phyloP scores from a whole-genome alignment of 208 protist species.

The Trypanosoma melophagium region DNA sequence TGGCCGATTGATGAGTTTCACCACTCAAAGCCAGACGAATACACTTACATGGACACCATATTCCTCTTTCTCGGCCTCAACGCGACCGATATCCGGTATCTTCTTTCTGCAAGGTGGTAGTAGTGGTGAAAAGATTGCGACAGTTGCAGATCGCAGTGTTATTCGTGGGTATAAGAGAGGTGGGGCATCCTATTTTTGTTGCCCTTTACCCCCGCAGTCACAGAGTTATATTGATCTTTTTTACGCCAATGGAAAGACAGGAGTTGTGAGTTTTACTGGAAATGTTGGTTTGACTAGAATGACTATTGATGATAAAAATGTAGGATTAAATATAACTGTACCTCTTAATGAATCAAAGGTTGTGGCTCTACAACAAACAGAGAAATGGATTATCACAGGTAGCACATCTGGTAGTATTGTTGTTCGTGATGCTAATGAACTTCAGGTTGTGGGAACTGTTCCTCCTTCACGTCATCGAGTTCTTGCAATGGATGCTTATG shows the following conservation, averaged over 20 bases:
- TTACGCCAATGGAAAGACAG: constrained; percentile 54
- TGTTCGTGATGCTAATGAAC: constrained; percentile 48
- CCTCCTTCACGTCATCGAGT: constrained; percentile 61
- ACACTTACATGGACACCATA: constrained; percentile 70
- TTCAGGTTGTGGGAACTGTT: constrained; percentile 46
- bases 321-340: constrained; percentile 51
- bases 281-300: constrained; percentile 80
- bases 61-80: constrained; percentile 77
- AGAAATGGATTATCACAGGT: constrained; percentile 73
- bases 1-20: constrained; percentile 81
- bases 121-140: constrained; percentile 67
- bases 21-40: constrained; percentile 56
- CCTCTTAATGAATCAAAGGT: constrained; percentile 53
- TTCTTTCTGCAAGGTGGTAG: constrained; percentile 61
- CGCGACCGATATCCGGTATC: constrained; percentile 54
- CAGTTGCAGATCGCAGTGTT: constrained; percentile 66
- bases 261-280: constrained; percentile 81
- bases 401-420: constrained; percentile 58
- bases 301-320: constrained; percentile 38
- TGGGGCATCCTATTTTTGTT: constrained; percentile 62
- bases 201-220: constrained; percentile 51
- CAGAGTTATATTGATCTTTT: constrained; percentile 87
- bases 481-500: constrained; percentile 73
- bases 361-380: constrained; percentile 58
- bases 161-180: constrained; percentile 86